Base-by-base conservation (phyloP, 2,329 filamentous ascomycete species). In the Penicillium sclerotiorum region DNA sequence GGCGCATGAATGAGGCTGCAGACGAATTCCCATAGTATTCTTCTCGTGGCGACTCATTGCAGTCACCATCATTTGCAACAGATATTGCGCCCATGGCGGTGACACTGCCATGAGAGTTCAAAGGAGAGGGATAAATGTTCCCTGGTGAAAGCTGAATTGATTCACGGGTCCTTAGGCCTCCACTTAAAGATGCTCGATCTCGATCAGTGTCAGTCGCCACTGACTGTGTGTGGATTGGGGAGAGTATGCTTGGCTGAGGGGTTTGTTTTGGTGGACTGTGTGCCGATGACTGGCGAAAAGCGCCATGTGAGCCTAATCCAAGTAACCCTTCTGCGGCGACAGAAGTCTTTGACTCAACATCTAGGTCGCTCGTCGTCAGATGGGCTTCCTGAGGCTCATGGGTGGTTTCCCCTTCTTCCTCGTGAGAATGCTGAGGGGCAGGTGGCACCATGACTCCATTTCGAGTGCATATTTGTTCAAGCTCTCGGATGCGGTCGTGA, bases 11-110 rank as follows among this genome's bases (percentile, higher is more conserved):
- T 0, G 67, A 73, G 0, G 68, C 72, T 2, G 70, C 65, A 0
- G 71, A 74, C 1, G 73, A 74, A 45, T 63, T 66, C 3, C 73
- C 73, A 28, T 70, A 74, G 33, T 68, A 76, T 36, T 68, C 63
- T 27, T 69, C 58, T 21, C 46, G 40, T 2, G 59, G 50, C 5
- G 55, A 59, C 23, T 56, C 53, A 20, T 40, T 39, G 47, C 51
- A 36, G 41, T 53, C 57, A 1, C 52, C 55, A 9, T 64, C 53
- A n/a, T 66, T 61, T 15, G 66, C 60, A 6, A 67, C 64, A 2
- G 67, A 64, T n/a, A 66, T 63, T 13, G 70, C 67, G 2, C 73
- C 72, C 72, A 76, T 74, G 8, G 67, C 71, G 0, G 68, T 71
- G 22, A 72, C 61, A 37, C 60, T 63, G n/a, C 60, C 51, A 33